Conservation (phyloP, 2,329 filamentous ascomycete genomes). For the Zymoseptoria pseudotritici region DNA sequence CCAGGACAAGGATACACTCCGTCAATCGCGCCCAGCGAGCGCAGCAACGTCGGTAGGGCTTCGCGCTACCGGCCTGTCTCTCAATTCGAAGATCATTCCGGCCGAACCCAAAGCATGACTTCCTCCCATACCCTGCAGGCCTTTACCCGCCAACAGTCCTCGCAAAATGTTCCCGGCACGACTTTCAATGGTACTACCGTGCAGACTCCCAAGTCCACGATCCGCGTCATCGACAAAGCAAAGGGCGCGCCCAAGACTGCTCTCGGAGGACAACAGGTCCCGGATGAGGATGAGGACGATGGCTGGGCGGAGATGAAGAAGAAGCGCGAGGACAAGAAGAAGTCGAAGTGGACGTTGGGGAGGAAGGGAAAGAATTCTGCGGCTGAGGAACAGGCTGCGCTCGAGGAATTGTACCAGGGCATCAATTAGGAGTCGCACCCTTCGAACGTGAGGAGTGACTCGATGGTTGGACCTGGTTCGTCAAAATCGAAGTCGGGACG, state of each 20-base stretch:
- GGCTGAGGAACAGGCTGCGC: slow-evolving; percentile 11
- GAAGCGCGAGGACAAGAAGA: slow-evolving; percentile 30
- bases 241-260: slow-evolving; percentile 26
- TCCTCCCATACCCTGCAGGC: slow-evolving; percentile 25
- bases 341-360: slow-evolving; percentile 20
- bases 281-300: slow-evolving; percentile 30
- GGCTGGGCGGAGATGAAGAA: slow-evolving; percentile 29
- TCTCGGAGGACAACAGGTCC: slow-evolving; percentile 4
- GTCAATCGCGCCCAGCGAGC: slow-evolving; percentile 90
- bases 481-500: neutral
- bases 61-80: slow-evolving; percentile 85
- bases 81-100: slow-evolving; percentile 15
- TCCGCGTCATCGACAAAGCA: slow-evolving; percentile 31
- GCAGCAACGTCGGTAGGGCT: slow-evolving; percentile 86
- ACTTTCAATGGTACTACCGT: slow-evolving; percentile 12
- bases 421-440: slow-evolving; percentile 17
- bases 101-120: slow-evolving; percentile 35
- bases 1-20: slow-evolving; percentile 61
- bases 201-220: slow-evolving; percentile 24
- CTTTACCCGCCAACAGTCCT: slow-evolving; percentile 19
- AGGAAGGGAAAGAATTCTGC: slow-evolving; percentile 17
- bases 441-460: slow-evolving; percentile 1
- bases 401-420: slow-evolving; percentile 24
- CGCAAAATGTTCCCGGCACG: slow-evolving; percentile 14
- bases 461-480: neutral